phyloP scores from a whole-genome alignment of 805 yeast genomes.

The Metschnikowia lochheadii region DNA sequence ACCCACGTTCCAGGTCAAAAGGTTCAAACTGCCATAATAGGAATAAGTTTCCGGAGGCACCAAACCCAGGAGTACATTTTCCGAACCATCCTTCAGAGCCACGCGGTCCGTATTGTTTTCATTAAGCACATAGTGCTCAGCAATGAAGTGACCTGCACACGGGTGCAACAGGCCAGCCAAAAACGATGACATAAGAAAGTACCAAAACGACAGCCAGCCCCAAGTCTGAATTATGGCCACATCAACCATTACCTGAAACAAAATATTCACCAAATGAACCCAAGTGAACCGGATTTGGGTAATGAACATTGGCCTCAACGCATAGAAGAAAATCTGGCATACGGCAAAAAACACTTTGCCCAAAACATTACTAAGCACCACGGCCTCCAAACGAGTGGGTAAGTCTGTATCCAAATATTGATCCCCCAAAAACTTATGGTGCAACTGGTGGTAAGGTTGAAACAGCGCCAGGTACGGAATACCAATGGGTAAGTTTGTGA shows the following conservation, averaged over 20 bases:
- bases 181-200: conserved; percentile 72
- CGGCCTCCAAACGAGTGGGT: conserved; percentile 77
- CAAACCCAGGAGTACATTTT: conserved; percentile 26
- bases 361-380: conserved; percentile 65
- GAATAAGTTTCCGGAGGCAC: conserved; percentile 78
- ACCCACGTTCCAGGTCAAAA: conserved; percentile 88
- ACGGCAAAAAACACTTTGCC: conserved; percentile 91
- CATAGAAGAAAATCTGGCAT: conserved; percentile 84
- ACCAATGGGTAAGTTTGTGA: conserved; percentile 83
- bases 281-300: conserved; percentile 70
- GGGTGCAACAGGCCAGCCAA: conserved; percentile 92
- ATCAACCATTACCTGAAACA: conserved; percentile 59
- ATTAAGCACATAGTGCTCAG: conserved; percentile 81
- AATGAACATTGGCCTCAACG: conserved; percentile 83
- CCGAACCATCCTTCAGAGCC: conserved; percentile 16
- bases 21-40: conserved; percentile 77
- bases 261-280: conserved; percentile 67
- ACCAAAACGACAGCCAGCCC: conserved; percentile 62
- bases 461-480: conserved; percentile 85
- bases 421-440: conserved; percentile 88
- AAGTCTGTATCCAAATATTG: conserved; percentile 79
- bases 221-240: conserved; percentile 50
- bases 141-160: conserved; percentile 90
- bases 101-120: conserved; percentile 45
- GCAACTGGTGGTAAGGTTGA: conserved; percentile 87